A percentile compares a stretch with the other conserved stretches of the same genome.
Conservation (phyloP, 23 red algal genomes). For the Gracilaria domingensis region DNA sequence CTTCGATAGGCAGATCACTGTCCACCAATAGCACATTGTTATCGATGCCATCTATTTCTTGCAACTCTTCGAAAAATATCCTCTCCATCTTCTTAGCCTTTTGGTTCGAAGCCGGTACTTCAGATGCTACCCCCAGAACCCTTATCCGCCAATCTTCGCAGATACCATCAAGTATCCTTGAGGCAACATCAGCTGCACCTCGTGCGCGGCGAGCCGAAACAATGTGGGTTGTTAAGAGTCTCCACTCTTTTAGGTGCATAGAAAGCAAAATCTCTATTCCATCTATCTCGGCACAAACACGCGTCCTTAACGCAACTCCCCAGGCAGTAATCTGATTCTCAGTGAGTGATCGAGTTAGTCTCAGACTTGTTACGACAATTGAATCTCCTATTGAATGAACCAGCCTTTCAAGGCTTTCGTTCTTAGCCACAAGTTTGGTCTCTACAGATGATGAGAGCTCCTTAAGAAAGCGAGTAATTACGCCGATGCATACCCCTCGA, state of each 20-base stretch:
- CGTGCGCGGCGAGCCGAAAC: background rate
- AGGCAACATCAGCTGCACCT: background rate
- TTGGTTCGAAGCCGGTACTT: background rate
- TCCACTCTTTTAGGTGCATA: slow-evolving; percentile 8
- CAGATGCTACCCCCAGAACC: background rate
- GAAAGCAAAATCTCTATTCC: slow-evolving; percentile 6
- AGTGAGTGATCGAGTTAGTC: background rate
- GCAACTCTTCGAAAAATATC: slow-evolving; percentile 9
- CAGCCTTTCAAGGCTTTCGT: background rate
- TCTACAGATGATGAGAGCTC: background rate
- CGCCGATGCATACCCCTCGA: background rate
- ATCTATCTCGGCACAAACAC: background rate
- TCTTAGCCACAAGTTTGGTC: background rate
- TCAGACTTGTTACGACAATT: background rate
- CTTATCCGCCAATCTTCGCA: background rate
- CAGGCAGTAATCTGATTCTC: slow-evolving; percentile 10
- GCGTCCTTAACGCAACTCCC: slow-evolving; percentile 5
- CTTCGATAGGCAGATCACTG: background rate
- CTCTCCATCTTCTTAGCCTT: slow-evolving; percentile 16
- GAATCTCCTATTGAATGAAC: slow-evolving; percentile 14
- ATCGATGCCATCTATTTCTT: background rate
- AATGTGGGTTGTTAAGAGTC: background rate
- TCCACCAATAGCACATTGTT: slow-evolving; percentile 1
- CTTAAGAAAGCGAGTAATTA: background rate
- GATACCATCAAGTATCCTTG: background rate